Base-by-base conservation (phyloP, 352 stramenopile genomes). In the Pythium sukuiense region DNA sequence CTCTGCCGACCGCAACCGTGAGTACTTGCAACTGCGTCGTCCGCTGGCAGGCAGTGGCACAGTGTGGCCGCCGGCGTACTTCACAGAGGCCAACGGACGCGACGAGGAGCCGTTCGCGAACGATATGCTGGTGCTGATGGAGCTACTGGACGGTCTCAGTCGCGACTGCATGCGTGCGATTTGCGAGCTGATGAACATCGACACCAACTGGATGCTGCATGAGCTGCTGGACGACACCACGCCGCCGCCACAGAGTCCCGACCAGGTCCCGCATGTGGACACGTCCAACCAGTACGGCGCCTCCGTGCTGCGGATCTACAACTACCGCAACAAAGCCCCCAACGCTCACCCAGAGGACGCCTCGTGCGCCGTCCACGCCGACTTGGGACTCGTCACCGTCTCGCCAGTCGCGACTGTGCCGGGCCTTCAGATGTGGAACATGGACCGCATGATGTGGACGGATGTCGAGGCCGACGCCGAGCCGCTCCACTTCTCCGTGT, bases 391-490 rank as follows among this genome's bases (percentile, higher is more conserved):
- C 11, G 81, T 95, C 35, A 93, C 84, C 2, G 83, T 95, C 3
- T 95, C 85, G 6, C 87, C 87, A 14, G 66, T 85, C 24, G 85
- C 87, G 6, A 93, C 87, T 0, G 74, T 92, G 12, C 81, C 87
- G 2, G 87, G 87, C 0, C 59, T 95, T 35, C 85, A 95, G 62
- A 93, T 95, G 80, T 95, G 87, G 85, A 95, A 92, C 63, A 69
- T 95, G 43, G 87, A 95, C 43, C 81, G 85, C 46, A 95, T 95
- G 87, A 53, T 66, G 13, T 95, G 87, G 87, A 77, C 77, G 0
- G 84, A 95, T 49, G 83, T 95, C 37, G 87, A 95, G 55, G 69
- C 79, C 32, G 83, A 82, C 48, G 85, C 85, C 1, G 65, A 61
- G 14, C 2, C 71, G 41, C 69, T 89, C 16, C 83, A 93, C 50